Conservation (phyloP, 2,329 filamentous ascomycete species). For the Pseudogymnoascus sp. region DNA sequence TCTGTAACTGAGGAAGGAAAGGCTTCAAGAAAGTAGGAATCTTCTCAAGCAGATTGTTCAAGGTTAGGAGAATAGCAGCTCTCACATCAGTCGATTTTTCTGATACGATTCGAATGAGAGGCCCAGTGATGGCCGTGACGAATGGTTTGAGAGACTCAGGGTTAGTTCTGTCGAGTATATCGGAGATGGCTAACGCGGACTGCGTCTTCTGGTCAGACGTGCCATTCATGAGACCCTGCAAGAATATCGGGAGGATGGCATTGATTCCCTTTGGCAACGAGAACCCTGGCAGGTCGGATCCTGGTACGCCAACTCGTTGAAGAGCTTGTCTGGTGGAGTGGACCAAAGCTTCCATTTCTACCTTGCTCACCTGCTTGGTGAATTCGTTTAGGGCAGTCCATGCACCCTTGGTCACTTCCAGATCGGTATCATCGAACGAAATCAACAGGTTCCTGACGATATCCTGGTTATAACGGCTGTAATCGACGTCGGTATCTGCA, state of each 20-base stretch:
- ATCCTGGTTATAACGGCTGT: slow-evolving; percentile 92
- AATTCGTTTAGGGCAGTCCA: slow-evolving; percentile 84
- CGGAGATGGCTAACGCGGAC: slow-evolving; percentile 86
- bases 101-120: slow-evolving; percentile 93
- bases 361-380: slow-evolving; percentile 84
- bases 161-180: slow-evolving; percentile 89
- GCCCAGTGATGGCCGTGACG: slow-evolving; percentile 95
- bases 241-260: slow-evolving; percentile 89
- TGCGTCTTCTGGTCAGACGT: slow-evolving; percentile 86
- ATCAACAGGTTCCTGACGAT: slow-evolving; percentile 85
- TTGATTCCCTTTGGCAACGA: slow-evolving; percentile 91
- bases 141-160: slow-evolving; percentile 84
- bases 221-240: slow-evolving; percentile 97
- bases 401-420: slow-evolving; percentile 76
- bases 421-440: slow-evolving; percentile 82
- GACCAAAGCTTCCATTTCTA: slow-evolving; percentile 94
- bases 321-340: slow-evolving; percentile 78
- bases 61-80: slow-evolving; percentile 82
- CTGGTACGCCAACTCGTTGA: slow-evolving; percentile 80
- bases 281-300: slow-evolving; percentile 80
- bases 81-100: slow-evolving; percentile 95
- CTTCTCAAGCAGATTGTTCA: slow-evolving; percentile 94
- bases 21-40: slow-evolving; percentile 93
- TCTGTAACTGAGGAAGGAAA: slow-evolving; percentile 91
- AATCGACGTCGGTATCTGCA: slow-evolving; percentile 70